phyloP scores from a whole-genome alignment of 805 yeast genomes.

The Pichia deserticola region DNA sequence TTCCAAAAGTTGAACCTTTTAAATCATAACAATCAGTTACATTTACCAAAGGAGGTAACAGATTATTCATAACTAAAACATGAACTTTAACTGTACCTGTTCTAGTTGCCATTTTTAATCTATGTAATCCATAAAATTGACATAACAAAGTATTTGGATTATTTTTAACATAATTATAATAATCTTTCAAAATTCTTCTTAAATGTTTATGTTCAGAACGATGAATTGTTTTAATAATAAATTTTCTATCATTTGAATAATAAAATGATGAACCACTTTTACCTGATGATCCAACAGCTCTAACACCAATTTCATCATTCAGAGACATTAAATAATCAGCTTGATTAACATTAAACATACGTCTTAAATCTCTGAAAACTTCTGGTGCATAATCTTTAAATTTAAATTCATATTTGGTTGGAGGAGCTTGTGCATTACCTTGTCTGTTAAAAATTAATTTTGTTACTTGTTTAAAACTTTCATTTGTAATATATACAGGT shows the following conservation, averaged over 20 bases:
- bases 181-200: slow-evolving; percentile 63
- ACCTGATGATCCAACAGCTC: slow-evolving; percentile 93
- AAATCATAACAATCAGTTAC: slow-evolving; percentile 82
- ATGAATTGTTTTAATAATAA: slow-evolving; percentile 92
- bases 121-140: slow-evolving; percentile 94
- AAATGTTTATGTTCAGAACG: slow-evolving; percentile 86
- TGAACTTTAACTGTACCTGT: slow-evolving; percentile 62
- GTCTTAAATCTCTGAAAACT: slow-evolving; percentile 81
- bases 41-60: slow-evolving; percentile 89
- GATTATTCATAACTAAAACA: slow-evolving; percentile 92
- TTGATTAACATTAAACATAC: slow-evolving; percentile 80
- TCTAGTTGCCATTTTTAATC: slow-evolving; percentile 79
- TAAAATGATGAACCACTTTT: slow-evolving; percentile 95
- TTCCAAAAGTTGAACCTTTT: slow-evolving; percentile 88
- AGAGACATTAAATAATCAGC: slow-evolving; percentile 91
- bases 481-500: slow-evolving; percentile 61
- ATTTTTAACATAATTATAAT: slow-evolving; percentile 68
- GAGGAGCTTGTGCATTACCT: slow-evolving; percentile 87
- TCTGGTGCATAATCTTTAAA: slow-evolving; percentile 95
- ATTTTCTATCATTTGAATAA: slow-evolving; percentile 87
- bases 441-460: slow-evolving; percentile 81
- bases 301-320: slow-evolving; percentile 86
- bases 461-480: slow-evolving; percentile 64
- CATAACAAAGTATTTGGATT: slow-evolving; percentile 86
- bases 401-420: slow-evolving; percentile 91